Conservation (phyloP, 2,329 filamentous ascomycete species). For the Didymellaceae sp. region DNA sequence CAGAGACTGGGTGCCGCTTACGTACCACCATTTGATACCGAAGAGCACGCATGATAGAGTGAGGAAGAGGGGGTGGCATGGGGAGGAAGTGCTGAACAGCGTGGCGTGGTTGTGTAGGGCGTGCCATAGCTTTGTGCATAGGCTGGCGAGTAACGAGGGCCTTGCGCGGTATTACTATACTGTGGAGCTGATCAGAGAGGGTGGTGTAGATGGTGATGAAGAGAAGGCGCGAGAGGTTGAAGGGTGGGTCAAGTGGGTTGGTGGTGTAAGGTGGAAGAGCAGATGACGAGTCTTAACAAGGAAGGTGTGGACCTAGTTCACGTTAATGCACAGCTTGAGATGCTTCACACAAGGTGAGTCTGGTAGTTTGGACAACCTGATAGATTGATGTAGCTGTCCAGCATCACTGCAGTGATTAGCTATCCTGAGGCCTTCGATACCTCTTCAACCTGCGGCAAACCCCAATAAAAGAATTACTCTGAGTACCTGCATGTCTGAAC, state of each 20-base stretch:
- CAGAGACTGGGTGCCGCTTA: conserved; percentile 75
- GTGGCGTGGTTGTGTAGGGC: conserved; percentile 87
- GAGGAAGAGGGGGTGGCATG: conserved; percentile 79
- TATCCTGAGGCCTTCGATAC: too few relatives aligned
- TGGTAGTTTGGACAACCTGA: too few relatives aligned
- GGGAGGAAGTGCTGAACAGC: conserved; percentile 74
- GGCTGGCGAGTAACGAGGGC: conserved; percentile 76
- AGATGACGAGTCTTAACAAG: neutral
- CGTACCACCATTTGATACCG: conserved; percentile 89
- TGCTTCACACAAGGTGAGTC: too few relatives aligned
- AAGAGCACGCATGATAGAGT: conserved; percentile 76
- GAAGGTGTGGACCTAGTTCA: neutral
- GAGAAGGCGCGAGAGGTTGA: conserved; percentile 73
- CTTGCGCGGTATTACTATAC: conserved; percentile 76
- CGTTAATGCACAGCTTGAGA: too few relatives aligned
- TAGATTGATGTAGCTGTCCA: too few relatives aligned
- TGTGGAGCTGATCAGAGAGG: conserved; percentile 70
- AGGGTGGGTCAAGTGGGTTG: conserved; percentile 75
- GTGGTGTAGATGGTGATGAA: conserved; percentile 71
- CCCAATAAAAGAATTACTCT: too few relatives aligned
- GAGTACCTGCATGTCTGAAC: too few relatives aligned
- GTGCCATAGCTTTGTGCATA: conserved; percentile 83
- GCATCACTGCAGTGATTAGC: too few relatives aligned
- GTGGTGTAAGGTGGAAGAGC: conserved; percentile 74
- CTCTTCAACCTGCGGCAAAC: too few relatives aligned